These are phyloP conservation scores for Basipetospora sp. DNA, from an alignment of 2,329 filamentous ascomycete genomes.

Conservation along the genomic window DNA sequence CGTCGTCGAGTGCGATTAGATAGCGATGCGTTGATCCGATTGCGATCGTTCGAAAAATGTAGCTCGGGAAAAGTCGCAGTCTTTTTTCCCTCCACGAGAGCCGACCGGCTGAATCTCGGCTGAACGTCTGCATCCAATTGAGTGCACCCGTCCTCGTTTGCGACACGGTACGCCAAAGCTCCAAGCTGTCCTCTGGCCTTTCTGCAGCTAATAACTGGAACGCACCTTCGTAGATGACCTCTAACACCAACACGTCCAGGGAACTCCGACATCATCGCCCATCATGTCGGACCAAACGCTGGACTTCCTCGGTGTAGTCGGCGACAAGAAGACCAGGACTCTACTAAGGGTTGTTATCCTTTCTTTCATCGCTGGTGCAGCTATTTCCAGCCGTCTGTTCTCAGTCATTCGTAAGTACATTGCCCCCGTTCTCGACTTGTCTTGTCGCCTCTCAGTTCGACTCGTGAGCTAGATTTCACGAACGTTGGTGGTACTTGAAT, in stretches of 20 bases:
- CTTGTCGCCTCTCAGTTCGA: no score
- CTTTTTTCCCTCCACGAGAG: not conserved
- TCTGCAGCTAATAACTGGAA: slow-evolving; percentile 5
- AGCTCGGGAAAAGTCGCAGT: slow-evolving; percentile 7
- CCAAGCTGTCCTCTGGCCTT: slow-evolving; percentile 28
- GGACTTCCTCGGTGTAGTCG: slow-evolving; percentile 57
- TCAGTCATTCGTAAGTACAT: slow-evolving; percentile 77
- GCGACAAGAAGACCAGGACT: slow-evolving; percentile 67
- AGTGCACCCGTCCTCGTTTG: slow-evolving; percentile 1
- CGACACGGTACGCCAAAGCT: slow-evolving; percentile 18
- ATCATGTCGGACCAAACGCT: slow-evolving; percentile 31
- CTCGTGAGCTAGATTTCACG: not conserved
- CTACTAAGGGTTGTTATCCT: slow-evolving; percentile 83
- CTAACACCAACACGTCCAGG: slow-evolving; percentile 13
- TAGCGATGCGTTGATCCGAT: slow-evolving; percentile 1
- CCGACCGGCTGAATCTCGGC: slow-evolving; percentile 5
- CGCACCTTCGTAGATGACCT: slow-evolving; percentile 17
- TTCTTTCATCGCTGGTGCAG: slow-evolving; percentile 75
- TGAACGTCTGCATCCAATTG: not conserved
- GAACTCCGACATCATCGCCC: slow-evolving; percentile 12
- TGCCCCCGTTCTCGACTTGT: slow-evolving; percentile 7
- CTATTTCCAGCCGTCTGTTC: slow-evolving; percentile 86
- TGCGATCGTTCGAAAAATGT: slow-evolving; percentile 4
- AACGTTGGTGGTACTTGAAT: not conserved
- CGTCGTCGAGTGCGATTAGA: slow-evolving; percentile 3